Percentiles rank a stretch among this genome's conserved stretches.
Evolutionary conservation across 2,329 filamentous ascomycete genomes (phyloP).

Genomic region (Cadophora malorum): DNA sequence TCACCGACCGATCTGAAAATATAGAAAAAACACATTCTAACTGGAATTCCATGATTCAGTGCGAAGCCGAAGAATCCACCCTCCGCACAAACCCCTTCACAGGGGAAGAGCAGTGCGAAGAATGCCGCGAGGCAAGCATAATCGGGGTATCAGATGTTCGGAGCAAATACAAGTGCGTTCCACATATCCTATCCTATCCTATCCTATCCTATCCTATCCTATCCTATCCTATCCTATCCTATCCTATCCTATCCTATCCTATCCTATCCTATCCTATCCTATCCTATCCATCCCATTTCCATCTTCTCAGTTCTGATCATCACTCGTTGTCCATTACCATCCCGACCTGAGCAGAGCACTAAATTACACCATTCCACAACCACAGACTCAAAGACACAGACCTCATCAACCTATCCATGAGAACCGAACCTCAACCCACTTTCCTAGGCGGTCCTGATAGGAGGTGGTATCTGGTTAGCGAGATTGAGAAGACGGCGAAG

Average conservation of each 20-base stretch:
- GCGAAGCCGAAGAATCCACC: slow-evolving; percentile 19
- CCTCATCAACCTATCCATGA: slow-evolving; percentile 19
- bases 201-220: no score
- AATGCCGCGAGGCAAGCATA: slow-evolving; percentile 22
- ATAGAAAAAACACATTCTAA: background rate
- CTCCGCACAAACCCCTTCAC: slow-evolving; percentile 29
- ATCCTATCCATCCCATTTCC: no score
- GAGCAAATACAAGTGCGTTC: background rate
- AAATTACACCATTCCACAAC: background rate
- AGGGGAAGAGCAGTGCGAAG: slow-evolving; percentile 25
- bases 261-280: no score
- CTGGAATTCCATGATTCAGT: background rate
- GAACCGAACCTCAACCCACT: slow-evolving; percentile 22
- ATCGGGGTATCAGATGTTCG: slow-evolving; percentile 24
- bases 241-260: no score
- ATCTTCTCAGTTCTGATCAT: background rate
- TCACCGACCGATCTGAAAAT: background rate
- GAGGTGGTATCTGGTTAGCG: slow-evolving; percentile 25
- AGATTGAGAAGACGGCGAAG: slow-evolving; percentile 23
- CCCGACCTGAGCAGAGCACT: background rate
- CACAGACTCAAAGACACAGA: slow-evolving; percentile 28
- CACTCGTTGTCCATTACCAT: no score
- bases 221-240: no score
- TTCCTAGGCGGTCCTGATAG: slow-evolving; percentile 25
- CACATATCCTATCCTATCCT: no score